phyloP scores from a whole-genome alignment of 176 grass and related monocot species.

The Carex littledalei region DNA sequence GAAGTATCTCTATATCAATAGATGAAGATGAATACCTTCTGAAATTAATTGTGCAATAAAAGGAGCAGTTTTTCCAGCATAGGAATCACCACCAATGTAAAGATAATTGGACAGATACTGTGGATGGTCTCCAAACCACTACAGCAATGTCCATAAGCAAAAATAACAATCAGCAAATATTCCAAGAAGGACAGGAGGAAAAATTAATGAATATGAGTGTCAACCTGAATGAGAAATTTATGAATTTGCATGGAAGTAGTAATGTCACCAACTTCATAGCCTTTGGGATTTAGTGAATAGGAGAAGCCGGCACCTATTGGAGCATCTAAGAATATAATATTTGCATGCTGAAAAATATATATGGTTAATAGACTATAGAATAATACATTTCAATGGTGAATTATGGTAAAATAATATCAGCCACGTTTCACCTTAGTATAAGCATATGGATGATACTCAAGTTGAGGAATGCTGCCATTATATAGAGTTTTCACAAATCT shows the following conservation, averaged over 20 bases:
- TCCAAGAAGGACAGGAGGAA: neutral
- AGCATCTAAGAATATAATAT: conserved; percentile 55
- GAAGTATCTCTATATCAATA: neutral
- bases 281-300: conserved; percentile 26
- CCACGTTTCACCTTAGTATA: conserved; percentile 46
- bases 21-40: conserved; percentile 31
- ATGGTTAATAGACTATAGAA: neutral
- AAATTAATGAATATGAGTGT: neutral
- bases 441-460: conserved; percentile 28
- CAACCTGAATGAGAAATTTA: conserved; percentile 48
- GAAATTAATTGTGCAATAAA: conserved; percentile 29
- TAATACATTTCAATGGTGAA: neutral
- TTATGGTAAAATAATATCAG: neutral
- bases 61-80: conserved; percentile 43
- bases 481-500: conserved; percentile 25
- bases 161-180: neutral
- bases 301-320: conserved; percentile 67
- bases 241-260: conserved; percentile 33
- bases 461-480: conserved; percentile 22
- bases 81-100: conserved; percentile 59
- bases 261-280: conserved; percentile 35
- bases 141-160: neutral
- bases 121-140: conserved; percentile 62
- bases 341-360: conserved; percentile 38
- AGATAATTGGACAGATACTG: conserved; percentile 37